Conservation (phyloP, 2,329 filamentous ascomycete species). For the Aspergillus ochraceoroseus region DNA sequence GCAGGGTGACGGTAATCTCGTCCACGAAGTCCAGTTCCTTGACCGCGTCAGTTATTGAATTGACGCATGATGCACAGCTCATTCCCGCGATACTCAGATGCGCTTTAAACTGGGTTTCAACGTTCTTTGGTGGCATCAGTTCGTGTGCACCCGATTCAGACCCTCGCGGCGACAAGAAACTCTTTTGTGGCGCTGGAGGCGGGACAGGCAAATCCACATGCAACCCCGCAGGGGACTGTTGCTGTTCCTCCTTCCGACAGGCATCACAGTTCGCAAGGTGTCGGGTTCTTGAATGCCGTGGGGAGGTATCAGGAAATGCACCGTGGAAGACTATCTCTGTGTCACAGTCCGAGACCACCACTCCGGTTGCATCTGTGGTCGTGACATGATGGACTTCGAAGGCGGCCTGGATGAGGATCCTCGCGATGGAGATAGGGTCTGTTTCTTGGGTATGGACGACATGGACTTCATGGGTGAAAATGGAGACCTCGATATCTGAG, state of each 20-base stretch:
- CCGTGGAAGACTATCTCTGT: slow-evolving; percentile 27
- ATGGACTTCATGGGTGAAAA: slow-evolving; percentile 43
- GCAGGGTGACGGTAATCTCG: slow-evolving; percentile 58
- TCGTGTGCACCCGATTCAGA: slow-evolving; percentile 2
- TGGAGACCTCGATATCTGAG: slow-evolving; percentile 39
- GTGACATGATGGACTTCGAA: slow-evolving; percentile 47
- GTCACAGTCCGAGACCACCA: slow-evolving; percentile 34
- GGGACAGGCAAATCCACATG: too few species aligned
- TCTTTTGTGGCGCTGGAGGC: slow-evolving; percentile 6
- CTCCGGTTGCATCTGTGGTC: slow-evolving; percentile 35
- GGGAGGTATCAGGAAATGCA: slow-evolving; percentile 19
- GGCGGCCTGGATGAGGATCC: slow-evolving; percentile 41
- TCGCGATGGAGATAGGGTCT: slow-evolving; percentile 33
- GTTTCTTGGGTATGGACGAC: slow-evolving; percentile 36
- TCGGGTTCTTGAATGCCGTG: slow-evolving; percentile 21
- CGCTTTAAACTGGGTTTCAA: slow-evolving; percentile 22
- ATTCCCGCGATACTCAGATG: slow-evolving; percentile 60
- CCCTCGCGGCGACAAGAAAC: background rate
- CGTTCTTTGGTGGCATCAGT: slow-evolving; percentile 1
- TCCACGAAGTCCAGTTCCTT: slow-evolving; percentile 56
- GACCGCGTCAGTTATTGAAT: slow-evolving; percentile 58
- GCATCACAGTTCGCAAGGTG: slow-evolving; percentile 50
- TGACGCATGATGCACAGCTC: slow-evolving; percentile 67
- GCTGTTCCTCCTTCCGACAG: slow-evolving; percentile 43
- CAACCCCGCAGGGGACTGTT: slow-evolving; percentile 15